Percentiles rank a stretch among this genome's conserved stretches.
Conservation (phyloP, 2,329 filamentous ascomycete genomes). For the Fusarium sp. region DNA sequence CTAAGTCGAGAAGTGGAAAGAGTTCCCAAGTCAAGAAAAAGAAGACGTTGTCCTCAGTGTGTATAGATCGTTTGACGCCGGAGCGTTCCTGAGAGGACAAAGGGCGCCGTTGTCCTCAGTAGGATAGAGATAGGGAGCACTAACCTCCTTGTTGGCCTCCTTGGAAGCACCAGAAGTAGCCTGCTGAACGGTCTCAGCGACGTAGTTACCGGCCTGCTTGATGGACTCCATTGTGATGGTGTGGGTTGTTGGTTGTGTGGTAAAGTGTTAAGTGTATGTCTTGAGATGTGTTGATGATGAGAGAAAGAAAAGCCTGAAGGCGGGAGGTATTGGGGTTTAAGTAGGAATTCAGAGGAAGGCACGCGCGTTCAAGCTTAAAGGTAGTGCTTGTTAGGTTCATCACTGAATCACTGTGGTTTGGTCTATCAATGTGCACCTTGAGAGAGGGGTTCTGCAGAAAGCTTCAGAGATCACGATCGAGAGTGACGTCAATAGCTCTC, state of each 20-base stretch:
- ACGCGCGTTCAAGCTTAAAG: conserved; percentile 3
- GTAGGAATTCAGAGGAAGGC: neutral
- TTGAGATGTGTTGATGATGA: conserved; percentile 26
- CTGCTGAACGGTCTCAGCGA: conserved; percentile 75
- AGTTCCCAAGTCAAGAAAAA: no score
- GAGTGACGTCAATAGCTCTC: conserved; percentile 36
- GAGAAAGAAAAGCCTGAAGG: neutral
- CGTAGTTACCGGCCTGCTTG: conserved; percentile 78
- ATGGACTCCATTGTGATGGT: conserved; percentile 65
- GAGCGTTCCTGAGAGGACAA: no score
- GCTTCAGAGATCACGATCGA: conserved; percentile 25
- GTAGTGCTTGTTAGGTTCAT: conserved; percentile 26
- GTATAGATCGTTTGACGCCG: no score
- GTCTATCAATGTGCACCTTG: conserved; percentile 24
- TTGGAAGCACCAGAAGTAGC: conserved; percentile 71
- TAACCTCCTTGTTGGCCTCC: conserved; percentile 76
- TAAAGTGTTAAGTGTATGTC: conserved; percentile 18
- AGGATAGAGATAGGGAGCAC: no score
- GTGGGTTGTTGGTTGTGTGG: conserved; percentile 40
- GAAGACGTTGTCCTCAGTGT: no score
- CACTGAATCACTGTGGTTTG: neutral
- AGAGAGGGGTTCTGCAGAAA: conserved; percentile 7
- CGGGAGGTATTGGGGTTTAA: conserved; percentile 13
- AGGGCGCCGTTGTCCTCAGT: no score
- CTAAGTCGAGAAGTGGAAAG: no score